Evolutionary conservation across 495 filamentous ascomycete genomes (phyloP), one percentile per base, ranked within the genome.

Genomic region (Penicillium egyptiacum): DNA sequence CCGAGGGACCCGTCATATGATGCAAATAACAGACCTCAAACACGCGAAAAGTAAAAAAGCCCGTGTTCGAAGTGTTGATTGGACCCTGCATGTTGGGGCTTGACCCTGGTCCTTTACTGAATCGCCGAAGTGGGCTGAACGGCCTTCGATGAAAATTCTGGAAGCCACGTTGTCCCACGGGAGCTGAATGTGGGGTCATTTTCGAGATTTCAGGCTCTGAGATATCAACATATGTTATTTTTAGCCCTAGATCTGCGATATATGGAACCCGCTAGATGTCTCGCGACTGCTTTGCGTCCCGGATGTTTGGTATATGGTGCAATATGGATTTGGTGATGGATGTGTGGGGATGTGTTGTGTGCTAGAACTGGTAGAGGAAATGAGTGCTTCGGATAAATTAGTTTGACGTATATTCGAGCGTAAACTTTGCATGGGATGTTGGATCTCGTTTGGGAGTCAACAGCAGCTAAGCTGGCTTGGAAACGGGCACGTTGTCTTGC

Each of bases 141-240:
- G 12, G 9, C 22, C 50, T 51, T 51, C 46, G 45, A 55, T 45
- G 31, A 45, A 50, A 31, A 50, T 60, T 67, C 62, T 65, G 53
- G 63, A 68, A 68, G 62, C 62, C 62, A 66, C 63, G 63, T 66
- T 63, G 57, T 48, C 52, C 43, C 55, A 33, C 49, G 9, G 25
- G 43, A 23, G 40, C 46, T 23, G 35, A 22, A 30, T 52, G 53
- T 22, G 44, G 45, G 54, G 52, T 60, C 54, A 25, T 41, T 33
- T 33, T 33, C 44, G 10, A 20, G 50, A 42, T 42, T 41, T 14
- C 37, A 43, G 37, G 7, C 31, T 53, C 25, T 3, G 14, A 43
- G 17, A 28, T 12, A 23, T 49, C 33, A 1, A 16, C 37, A 48
- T 17, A 14, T 30, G 39, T 23, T 56, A 54, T 47, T 57, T 59